Evolutionary conservation across 176 grass and related monocot species (phyloP), one percentile per base, ranked within the genome.

Genomic region (Carex myosuroides): DNA sequence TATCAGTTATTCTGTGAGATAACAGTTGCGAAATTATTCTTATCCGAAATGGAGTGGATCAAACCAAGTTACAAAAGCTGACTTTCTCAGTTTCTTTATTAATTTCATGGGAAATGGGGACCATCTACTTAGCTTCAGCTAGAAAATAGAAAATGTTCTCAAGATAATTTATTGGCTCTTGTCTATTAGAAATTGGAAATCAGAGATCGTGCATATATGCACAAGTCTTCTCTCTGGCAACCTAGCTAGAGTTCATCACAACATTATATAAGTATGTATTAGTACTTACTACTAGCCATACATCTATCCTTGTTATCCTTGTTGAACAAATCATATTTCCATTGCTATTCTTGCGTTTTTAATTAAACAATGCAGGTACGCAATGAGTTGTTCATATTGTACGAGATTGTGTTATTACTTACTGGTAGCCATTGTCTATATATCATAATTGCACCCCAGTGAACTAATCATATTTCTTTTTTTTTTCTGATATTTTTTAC

Each of bases 81-180:
- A 24, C 22, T 24, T 24, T 24, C 22, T 24, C 22, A 24, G 22
- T 24, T 24, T 24, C 22, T 24, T 24, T 24, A 24, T 24, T 24
- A 24, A 24, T 24, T 24, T 24, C 22, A 24, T 24, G 22, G 22
- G 22, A 24, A 24, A 24, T 24, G 20, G 39, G 80, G 16, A 61
- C 30, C 63, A 65, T 33, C 26, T 82, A 62, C 9, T 68, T 26
- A 30, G 42, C 79, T 46, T 81, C 55, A 20, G 37, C 37, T 39
- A 39, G 37, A 39, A 39, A 39, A 33, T 56, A 44, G 59, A 29
- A 33, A 33, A 33, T 33, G 37, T 48, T 82, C 80, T 66, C 17
- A 52, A 65, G n/a, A 66, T 82, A 60, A 82, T 82, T 82, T 82
- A 82, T 82, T 82, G 80, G 80, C 63, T 46, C 41, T 54, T 53